Evolutionary conservation across 2,329 filamentous ascomycete species (phyloP).

Genomic region (Aspergillus quadricinctus): DNA sequence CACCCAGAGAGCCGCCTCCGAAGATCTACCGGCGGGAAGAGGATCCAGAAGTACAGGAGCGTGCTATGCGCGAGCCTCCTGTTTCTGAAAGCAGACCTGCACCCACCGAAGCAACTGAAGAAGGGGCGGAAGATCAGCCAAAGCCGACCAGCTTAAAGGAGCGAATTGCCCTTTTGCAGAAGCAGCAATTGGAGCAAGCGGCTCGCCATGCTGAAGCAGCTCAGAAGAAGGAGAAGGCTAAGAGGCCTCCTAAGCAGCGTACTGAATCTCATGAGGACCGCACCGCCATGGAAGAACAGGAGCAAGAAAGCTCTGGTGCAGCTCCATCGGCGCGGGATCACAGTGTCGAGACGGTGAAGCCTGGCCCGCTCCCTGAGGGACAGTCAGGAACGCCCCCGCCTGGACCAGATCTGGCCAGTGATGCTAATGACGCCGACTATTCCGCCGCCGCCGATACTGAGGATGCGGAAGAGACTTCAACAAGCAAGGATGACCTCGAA

Average conservation of each 20-base stretch:
- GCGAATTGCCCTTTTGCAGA: conserved; percentile 87
- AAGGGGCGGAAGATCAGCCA: conserved; percentile 67
- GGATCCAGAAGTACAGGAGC: conserved; percentile 55
- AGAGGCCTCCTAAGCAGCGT: conserved; percentile 66
- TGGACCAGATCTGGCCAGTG: conserved; percentile 53
- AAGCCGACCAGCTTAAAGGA: conserved; percentile 94
- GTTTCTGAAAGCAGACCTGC: conserved; percentile 29
- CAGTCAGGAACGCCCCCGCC: conserved; percentile 35
- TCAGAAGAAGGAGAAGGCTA: conserved; percentile 83
- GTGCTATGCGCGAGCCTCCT: conserved; percentile 29
- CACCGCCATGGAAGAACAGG: conserved; percentile 21
- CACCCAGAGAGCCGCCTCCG: conserved; percentile 64
- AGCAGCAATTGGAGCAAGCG: conserved; percentile 87
- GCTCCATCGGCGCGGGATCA: conserved; percentile 32
- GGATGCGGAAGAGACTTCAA: conserved; percentile 58
- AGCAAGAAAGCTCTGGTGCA: conserved; percentile 28
- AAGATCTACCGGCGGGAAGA: conserved; percentile 85
- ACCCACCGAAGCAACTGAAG: conserved; percentile 47
- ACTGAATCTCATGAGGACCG: conserved; percentile 42
- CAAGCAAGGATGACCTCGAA: conserved; percentile 72
- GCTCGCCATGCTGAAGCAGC: conserved; percentile 72
- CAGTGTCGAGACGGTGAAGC: conserved; percentile 31
- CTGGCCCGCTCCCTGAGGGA: conserved; percentile 31
- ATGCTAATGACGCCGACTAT: conserved; percentile 63
- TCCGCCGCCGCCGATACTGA: conserved; percentile 61